Conservation (phyloP, 108 stramenopile genomes). For the Conticribra guillardii region DNA sequence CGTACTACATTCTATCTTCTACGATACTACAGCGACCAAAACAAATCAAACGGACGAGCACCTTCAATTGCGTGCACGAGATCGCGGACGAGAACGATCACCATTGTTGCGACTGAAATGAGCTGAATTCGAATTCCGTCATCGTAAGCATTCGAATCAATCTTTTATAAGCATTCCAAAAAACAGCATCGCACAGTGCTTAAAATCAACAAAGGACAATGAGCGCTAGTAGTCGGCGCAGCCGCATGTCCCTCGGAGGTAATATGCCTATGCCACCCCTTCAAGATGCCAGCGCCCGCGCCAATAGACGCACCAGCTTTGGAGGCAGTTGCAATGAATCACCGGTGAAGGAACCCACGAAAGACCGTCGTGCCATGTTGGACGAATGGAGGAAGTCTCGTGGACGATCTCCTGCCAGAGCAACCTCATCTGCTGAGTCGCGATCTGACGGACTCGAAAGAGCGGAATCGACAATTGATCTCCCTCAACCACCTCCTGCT, state of each 20-base stretch:
- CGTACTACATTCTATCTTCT: no score
- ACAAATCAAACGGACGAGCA: no score
- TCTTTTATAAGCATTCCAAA: no score
- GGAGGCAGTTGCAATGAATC: constrained; percentile 12
- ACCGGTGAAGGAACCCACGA: constrained; percentile 18
- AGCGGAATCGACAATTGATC: not conserved
- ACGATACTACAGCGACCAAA: no score
- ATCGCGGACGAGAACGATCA: no score
- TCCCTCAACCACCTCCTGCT: constrained; percentile 3
- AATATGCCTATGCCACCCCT: constrained; percentile 15
- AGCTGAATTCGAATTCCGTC: no score
- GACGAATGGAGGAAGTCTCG: constrained; percentile 69
- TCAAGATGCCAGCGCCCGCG: constrained; percentile 14
- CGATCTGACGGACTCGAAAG: not conserved
- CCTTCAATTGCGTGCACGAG: no score
- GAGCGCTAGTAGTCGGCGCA: constrained; percentile 22
- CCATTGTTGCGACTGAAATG: no score
- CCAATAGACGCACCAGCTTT: constrained; percentile 42
- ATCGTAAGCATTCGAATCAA: no score
- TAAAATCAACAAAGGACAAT: no score
- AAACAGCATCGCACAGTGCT: no score
- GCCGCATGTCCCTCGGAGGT: constrained; percentile 32
- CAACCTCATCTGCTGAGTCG: not conserved
- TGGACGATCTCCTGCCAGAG: not conserved
- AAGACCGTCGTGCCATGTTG: constrained; percentile 77